These are phyloP conservation scores for Austropuccinia psidii DNA, from an alignment of 1,284 basidiomycete species.

Conservation along the genomic window DNA sequence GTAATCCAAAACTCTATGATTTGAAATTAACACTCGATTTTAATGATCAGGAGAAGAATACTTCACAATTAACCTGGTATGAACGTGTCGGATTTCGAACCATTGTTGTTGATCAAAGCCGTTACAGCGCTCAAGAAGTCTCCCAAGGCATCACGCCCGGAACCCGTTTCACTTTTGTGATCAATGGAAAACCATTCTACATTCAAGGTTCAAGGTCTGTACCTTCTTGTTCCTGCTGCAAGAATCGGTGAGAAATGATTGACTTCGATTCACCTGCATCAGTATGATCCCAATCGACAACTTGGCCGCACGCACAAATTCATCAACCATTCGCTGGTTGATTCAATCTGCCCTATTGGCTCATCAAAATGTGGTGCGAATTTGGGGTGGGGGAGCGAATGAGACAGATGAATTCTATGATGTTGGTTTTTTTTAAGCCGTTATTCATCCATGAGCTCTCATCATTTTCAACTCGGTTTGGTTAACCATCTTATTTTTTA, in stretches of 20 bases:
- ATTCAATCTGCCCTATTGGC: conserved; percentile 38
- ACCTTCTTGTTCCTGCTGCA: background rate
- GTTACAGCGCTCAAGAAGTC: conserved; percentile 37
- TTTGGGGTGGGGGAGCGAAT: conserved; percentile 44
- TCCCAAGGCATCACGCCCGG: conserved; percentile 38
- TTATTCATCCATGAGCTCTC: background rate
- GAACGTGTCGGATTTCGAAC: conserved; percentile 42
- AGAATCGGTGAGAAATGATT: background rate
- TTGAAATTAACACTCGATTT: conserved; percentile 33
- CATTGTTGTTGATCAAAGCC: conserved; percentile 40
- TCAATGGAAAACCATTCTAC: conserved; percentile 41
- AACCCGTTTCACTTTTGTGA: conserved; percentile 39
- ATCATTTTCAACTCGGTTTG: conserved; percentile 54
- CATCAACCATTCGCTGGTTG: conserved; percentile 39
- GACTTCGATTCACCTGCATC: background rate
- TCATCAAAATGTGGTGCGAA: conserved; percentile 41
- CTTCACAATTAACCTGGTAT: conserved; percentile 11
- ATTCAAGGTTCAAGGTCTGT: conserved; percentile 42
- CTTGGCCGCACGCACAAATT: conserved; percentile 19
- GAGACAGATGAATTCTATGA: conserved; percentile 39
- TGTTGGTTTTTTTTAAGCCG: background rate
- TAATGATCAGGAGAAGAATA: conserved; percentile 3
- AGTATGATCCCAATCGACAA: conserved; percentile 34
- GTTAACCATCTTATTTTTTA: conserved; percentile 49
- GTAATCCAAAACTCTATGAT: conserved; percentile 40